Percentiles rank a stretch among this genome's conserved stretches.
phyloP scores from a whole-genome alignment of 148 eudicot genomes.

The Vaccinium myrtillus region DNA sequence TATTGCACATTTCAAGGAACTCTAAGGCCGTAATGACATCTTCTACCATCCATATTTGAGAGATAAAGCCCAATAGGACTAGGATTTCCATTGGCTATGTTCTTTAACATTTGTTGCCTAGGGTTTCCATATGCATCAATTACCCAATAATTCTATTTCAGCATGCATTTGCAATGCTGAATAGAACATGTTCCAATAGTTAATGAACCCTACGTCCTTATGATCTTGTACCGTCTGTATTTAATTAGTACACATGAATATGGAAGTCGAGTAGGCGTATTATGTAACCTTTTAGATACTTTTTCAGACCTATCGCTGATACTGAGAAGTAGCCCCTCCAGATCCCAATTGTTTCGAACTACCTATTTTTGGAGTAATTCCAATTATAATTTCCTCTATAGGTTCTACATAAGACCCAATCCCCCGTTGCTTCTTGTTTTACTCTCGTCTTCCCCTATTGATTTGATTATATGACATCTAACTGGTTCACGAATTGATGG shows the following conservation, averaged over 20 bases:
- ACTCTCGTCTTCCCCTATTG: background rate
- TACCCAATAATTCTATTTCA: background rate
- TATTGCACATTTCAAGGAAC: background rate
- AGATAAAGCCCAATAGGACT: background rate
- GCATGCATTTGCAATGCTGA: background rate
- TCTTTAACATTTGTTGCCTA: background rate
- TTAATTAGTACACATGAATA: background rate
- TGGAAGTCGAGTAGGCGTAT: background rate
- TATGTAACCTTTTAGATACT: background rate
- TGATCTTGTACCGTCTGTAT: background rate
- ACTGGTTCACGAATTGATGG: background rate
- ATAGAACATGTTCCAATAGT: background rate
- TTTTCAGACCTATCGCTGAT: too few species aligned
- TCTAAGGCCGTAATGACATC: background rate
- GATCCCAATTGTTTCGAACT: too few species aligned
- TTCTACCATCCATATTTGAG: background rate
- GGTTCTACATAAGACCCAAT: background rate
- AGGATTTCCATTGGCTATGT: background rate
- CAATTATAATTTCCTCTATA: too few species aligned
- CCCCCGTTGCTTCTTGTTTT: background rate
- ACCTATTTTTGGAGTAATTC: too few species aligned
- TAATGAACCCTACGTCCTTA: background rate
- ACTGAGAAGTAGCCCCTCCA: too few species aligned
- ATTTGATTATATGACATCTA: background rate
- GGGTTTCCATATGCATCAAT: background rate